Conservation (phyloP, 148 eudicot genomes). For the Spergularia bocconei region DNA sequence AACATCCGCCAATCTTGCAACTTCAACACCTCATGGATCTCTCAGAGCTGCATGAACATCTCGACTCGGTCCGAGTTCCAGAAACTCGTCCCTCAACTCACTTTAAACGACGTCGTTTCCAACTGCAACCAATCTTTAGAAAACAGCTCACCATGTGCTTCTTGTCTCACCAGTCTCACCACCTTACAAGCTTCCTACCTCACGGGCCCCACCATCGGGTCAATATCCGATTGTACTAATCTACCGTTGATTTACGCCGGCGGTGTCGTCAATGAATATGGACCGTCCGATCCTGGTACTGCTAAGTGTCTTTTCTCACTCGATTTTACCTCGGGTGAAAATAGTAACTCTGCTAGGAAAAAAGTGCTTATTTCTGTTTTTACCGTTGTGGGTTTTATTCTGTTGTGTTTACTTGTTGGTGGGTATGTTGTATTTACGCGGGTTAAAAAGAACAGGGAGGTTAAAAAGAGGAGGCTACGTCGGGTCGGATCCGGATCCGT, state of each 20-base stretch:
- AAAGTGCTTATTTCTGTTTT: slow-evolving; percentile 30
- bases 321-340: slow-evolving; percentile 11
- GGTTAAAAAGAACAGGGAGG: slow-evolving; percentile 25
- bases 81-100: slow-evolving; percentile 22
- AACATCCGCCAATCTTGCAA: slow-evolving; percentile 49
- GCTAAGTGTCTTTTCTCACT: slow-evolving; percentile 51
- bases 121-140: slow-evolving; percentile 55
- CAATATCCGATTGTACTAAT: slow-evolving; percentile 59
- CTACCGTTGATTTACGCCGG: slow-evolving; percentile 62
- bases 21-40: slow-evolving; percentile 47
- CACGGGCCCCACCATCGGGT: slow-evolving; percentile 35
- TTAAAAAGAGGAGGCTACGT: slow-evolving; percentile 23
- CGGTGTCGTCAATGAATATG: slow-evolving; percentile 45
- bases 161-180: slow-evolving; percentile 44
- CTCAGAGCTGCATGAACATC: slow-evolving; percentile 71
- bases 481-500: slow-evolving; percentile 28
- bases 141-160: slow-evolving; percentile 50
- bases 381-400: slow-evolving; percentile 29
- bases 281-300: slow-evolving; percentile 68
- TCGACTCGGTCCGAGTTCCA: slow-evolving; percentile 53
- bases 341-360: slow-evolving; percentile 11
- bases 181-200: slow-evolving; percentile 45
- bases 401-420: slow-evolving; percentile 28
- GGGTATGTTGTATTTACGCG: slow-evolving; percentile 31
- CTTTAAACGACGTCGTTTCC: slow-evolving; percentile 24